Conservation (phyloP, 179 eudicot genomes). For the Silene coronaria region DNA sequence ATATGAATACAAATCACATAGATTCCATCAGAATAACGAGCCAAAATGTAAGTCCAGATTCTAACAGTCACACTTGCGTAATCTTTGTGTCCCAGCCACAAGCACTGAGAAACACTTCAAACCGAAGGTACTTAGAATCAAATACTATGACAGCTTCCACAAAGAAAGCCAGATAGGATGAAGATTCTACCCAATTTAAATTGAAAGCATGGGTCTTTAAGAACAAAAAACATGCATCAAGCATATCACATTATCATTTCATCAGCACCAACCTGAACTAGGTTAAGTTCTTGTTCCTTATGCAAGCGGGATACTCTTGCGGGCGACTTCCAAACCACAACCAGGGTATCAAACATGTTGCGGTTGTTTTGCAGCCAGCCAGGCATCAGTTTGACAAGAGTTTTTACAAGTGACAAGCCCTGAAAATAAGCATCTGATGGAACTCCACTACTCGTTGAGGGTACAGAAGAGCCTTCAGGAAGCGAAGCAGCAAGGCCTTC, state of each 20-base stretch:
- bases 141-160: neutral
- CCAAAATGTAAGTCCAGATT: neutral
- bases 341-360: constrained; percentile 69
- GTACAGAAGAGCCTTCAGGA: constrained; percentile 54
- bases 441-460: constrained; percentile 37
- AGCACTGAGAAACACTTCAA: constrained; percentile 10
- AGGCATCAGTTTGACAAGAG: constrained; percentile 90
- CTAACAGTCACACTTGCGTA: neutral
- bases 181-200: neutral
- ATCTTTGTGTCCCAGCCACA: neutral
- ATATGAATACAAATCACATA: constrained; percentile 25
- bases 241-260: neutral
- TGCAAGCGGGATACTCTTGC: constrained; percentile 77
- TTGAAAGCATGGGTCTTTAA: neutral
- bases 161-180: neutral
- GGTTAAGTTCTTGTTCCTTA: constrained; percentile 85
- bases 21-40: neutral
- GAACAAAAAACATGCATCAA: constrained; percentile 1
- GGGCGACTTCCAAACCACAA: constrained; percentile 89
- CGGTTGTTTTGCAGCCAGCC: constrained; percentile 86
- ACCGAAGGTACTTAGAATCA: neutral
- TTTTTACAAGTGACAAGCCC: constrained; percentile 77
- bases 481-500: constrained; percentile 44
- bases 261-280: constrained; percentile 64
- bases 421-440: constrained; percentile 84